Evolutionary conservation across 73 alveolate species (phyloP), one percentile per base, ranked within the genome.

Genomic region (Tetrahymena borealis): DNA sequence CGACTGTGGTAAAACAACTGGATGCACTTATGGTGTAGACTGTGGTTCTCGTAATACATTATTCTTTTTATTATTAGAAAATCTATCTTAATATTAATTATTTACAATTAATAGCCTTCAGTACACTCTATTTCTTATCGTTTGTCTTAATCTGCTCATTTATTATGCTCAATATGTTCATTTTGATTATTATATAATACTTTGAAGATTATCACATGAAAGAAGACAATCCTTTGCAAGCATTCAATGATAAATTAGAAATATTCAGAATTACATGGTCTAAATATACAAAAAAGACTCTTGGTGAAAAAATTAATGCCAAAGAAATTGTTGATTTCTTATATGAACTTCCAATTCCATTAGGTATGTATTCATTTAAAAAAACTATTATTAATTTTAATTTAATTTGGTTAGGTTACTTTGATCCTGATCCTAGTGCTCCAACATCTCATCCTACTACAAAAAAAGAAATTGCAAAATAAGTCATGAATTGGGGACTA

Each of bases 151-250:
- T 95, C 12, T 91, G 95, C 43, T 42, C 97, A 0, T 93, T 93
- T 85, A 95, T 95, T 39, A 95, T 95, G 95, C 91, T 95, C 16
- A 95, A 95, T 41, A 40, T 95, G 78, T 95, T 94, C 39, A 91
- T 95, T 32, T 90, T 95, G 91, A 93, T 95, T 90, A 95, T 95
- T 79, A 43, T 95, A 33, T 91, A 95, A 78, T 92, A 95, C 78
- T 95, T 95, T 91, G 98, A 95, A 40, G 78, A 94, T 43, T 95
- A 95, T 90, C 94, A 95, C 78, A 93, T 95, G 32, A 95, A 96
- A 28, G 92, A 95, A 40, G 98, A 94, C 41, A 95, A 95, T 42
- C 94, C 94, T 0, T 90, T 95, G 13, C 42, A 41, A 42, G 91
- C 90, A 38, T 95, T 95, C 79, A 95, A 95, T 60, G 95, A 94